These are phyloP conservation scores for Pichia sp. DNA, from an alignment of 1,139 yeast genomes.

Conservation along the genomic window DNA sequence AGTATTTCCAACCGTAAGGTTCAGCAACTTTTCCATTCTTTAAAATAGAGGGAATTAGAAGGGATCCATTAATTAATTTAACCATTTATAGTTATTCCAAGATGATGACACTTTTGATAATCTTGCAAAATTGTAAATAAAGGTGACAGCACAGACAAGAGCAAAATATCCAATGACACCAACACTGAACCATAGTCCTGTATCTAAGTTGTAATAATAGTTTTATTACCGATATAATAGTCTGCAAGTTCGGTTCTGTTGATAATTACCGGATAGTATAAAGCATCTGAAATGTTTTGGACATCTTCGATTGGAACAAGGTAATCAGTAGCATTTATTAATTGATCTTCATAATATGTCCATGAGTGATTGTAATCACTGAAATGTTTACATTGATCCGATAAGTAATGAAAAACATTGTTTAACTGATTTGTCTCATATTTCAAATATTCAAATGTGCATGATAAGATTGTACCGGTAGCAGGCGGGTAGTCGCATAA, in stretches of 20 bases:
- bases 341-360: slow-evolving; percentile 24
- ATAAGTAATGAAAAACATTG: too few relatives aligned
- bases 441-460: slow-evolving; percentile 22
- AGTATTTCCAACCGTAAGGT: slow-evolving; percentile 14
- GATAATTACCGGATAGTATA: slow-evolving; percentile 21
- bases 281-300: slow-evolving; percentile 17
- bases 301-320: slow-evolving; percentile 9
- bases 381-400: slow-evolving; percentile 16
- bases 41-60: slow-evolving; percentile 20
- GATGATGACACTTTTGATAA: slow-evolving; percentile 18
- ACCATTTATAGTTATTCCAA: too few relatives aligned
- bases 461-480: slow-evolving; percentile 28
- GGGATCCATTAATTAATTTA: too few relatives aligned
- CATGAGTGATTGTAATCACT: slow-evolving; percentile 18
- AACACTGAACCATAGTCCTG: slow-evolving; percentile 35
- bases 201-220: slow-evolving; percentile 23
- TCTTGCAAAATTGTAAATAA: slow-evolving; percentile 29
- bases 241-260: slow-evolving; percentile 12
- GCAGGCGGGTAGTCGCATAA: slow-evolving; percentile 29
- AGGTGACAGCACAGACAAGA: slow-evolving; percentile 25
- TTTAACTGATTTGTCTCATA: too few relatives aligned
- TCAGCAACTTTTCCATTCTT: slow-evolving; percentile 21
- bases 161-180: slow-evolving; percentile 42
- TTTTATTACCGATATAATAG: slow-evolving; percentile 14
- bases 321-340: slow-evolving; percentile 29